Percentiles rank a stretch among this genome's conserved stretches.
Conservation (phyloP, 805 yeast species). For the Barnettozyma salicaria region DNA sequence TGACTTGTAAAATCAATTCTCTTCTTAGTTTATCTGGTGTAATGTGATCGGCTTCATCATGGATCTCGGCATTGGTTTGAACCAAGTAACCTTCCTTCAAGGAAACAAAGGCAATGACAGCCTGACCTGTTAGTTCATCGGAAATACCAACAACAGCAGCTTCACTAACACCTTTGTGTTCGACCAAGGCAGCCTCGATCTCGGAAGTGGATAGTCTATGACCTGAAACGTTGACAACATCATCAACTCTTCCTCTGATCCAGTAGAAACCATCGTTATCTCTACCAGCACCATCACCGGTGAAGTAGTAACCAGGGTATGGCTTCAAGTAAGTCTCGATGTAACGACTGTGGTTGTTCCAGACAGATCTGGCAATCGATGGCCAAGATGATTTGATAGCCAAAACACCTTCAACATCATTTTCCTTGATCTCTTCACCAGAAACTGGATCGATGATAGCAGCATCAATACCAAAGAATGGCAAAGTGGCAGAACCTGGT, state of each 20-base stretch:
- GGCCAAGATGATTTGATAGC: conserved; percentile 94
- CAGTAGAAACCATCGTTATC: conserved; percentile 95
- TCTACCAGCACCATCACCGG: conserved; percentile 98
- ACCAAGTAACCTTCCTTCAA: conserved; percentile 48
- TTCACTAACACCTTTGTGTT: conserved; percentile 78
- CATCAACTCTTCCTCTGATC: conserved; percentile 98
- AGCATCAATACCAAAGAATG: conserved; percentile 92
- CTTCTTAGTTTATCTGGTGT: conserved; percentile 43
- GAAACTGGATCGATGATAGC: conserved; percentile 88
- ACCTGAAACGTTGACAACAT: conserved; percentile 96
- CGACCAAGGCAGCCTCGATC: conserved; percentile 86
- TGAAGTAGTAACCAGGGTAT: conserved; percentile 88
- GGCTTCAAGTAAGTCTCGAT: conserved; percentile 90
- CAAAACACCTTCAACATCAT: conserved; percentile 93
- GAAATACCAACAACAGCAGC: conserved; percentile 94
- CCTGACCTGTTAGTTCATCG: conserved; percentile 97
- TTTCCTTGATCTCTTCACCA: conserved; percentile 77
- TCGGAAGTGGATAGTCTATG: conserved; percentile 98
- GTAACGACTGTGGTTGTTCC: conserved; percentile 79
- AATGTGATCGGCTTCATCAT: conserved; percentile 27
- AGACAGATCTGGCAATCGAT: conserved; percentile 95
- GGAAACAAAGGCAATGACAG: conserved; percentile 85
- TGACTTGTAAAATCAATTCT: conserved; percentile 79
- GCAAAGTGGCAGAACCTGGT: conserved; percentile 96
- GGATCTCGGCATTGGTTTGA: conserved; percentile 26